Base-by-base conservation (phyloP, 169 alveolate species). In the Plasmodium coatneyi region DNA sequence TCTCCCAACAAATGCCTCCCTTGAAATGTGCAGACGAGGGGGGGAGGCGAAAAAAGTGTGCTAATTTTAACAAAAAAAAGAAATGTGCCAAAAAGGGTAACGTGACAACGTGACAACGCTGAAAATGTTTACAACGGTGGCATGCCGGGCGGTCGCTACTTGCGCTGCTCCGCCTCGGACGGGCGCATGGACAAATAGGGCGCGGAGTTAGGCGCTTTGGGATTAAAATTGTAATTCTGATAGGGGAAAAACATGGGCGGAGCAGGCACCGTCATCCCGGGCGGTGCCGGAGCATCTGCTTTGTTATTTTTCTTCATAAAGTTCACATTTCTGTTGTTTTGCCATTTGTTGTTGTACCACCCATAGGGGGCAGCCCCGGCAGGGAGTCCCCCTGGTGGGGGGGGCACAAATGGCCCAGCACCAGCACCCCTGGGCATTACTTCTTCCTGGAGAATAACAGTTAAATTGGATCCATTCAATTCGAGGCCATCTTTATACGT, bases 141-240 rank as follows among this genome's bases (percentile, higher is more conserved):
- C 1, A 1, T 14, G 0, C 60, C 60, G 19, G 5, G 0, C 22
- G 2, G 19, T 34, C 56, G 14, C 25, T 80, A 87, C 32, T 87
- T 87, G 16, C 93, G 39, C 54, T 87, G 93, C 82, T 87, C 93
- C 56, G 93, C 93, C 28, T 79, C 93, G 28, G 93, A 87, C 16
- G 93, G 93, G 12, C 80, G 39, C 93, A 87, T 87, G 14, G 93
- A 87, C 4, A 82, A 79, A 79, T 87, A 87, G 19, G 93, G 89
- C 14, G 71, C 52, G 49, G 52, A 25, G 72, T 79, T 41, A 14
- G 90, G 76, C 9, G 86, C 10, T 10, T 70, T 39, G 30, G 71
- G 66, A 83, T 83, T 83, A n/a, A 39, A 12, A 22, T 74, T 71
- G 14, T 56, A 36, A 19, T 52, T 46, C 52, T 72, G 80, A 25